These are phyloP conservation scores for Leptographium radiaticola DNA, from an alignment of 2,329 filamentous ascomycete species.

Conservation along the genomic window DNA sequence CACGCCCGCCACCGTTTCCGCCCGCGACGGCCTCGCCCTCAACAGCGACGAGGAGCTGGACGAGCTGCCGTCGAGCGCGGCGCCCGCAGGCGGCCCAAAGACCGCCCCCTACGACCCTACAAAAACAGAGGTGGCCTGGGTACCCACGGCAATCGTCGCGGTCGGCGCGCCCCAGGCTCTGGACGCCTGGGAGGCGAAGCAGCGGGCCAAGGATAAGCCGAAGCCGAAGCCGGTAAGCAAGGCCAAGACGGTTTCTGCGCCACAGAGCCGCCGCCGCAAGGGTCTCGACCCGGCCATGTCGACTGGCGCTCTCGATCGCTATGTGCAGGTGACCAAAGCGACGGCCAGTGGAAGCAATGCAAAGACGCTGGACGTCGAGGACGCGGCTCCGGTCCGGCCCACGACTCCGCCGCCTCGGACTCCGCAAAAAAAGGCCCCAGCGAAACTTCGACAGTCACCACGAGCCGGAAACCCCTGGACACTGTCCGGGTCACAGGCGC, in stretches of 20 bases:
- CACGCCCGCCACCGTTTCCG: slow-evolving; percentile 25
- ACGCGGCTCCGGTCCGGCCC: background rate
- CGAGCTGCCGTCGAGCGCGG: slow-evolving; percentile 19
- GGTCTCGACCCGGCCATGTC: slow-evolving; percentile 9
- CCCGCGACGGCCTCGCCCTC: slow-evolving; percentile 42
- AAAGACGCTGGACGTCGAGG: background rate
- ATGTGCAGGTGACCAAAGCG: slow-evolving; percentile 22
- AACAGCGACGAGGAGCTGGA: slow-evolving; percentile 52
- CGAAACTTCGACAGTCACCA: background rate
- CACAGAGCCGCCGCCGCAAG: background rate
- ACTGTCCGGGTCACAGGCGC: background rate
- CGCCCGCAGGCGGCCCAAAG: background rate
- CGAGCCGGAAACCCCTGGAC: slow-evolving; percentile 5
- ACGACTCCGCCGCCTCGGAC: background rate
- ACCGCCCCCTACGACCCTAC: slow-evolving; percentile 45
- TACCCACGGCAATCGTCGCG: slow-evolving; percentile 50
- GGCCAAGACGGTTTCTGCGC: background rate
- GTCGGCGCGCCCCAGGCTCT: slow-evolving; percentile 53
- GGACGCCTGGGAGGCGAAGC: slow-evolving; percentile 44
- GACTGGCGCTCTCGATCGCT: slow-evolving; percentile 23
- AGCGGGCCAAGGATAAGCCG: slow-evolving; percentile 17
- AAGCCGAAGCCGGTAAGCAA: slow-evolving; percentile 1
- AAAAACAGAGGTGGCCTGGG: slow-evolving; percentile 53
- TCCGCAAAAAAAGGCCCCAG: background rate
- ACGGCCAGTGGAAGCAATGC: background rate